Evolutionary conservation across 768 basidiomycete genomes (phyloP).

Genomic region (Calocybe indica): DNA sequence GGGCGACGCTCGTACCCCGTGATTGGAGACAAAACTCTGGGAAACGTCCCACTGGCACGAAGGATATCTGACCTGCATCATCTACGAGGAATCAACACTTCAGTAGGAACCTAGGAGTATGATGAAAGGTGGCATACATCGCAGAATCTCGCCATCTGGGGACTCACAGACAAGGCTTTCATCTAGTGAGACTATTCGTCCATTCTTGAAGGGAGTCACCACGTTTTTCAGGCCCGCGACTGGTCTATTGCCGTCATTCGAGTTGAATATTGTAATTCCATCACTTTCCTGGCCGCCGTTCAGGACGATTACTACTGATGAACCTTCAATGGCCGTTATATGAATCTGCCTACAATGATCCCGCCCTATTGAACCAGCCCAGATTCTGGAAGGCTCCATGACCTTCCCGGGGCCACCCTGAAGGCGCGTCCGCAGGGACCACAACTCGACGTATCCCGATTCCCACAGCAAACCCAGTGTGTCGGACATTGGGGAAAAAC

Average conservation of each 20-base stretch:
- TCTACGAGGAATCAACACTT: slow-evolving; percentile 4
- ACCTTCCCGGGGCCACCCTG: slow-evolving; percentile 50
- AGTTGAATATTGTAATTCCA: slow-evolving; percentile 21
- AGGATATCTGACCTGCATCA: slow-evolving; percentile 12
- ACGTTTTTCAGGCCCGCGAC: too few relatives aligned
- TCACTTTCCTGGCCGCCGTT: slow-evolving; percentile 31
- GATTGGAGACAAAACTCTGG: slow-evolving; percentile 56
- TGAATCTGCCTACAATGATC: slow-evolving; percentile 28
- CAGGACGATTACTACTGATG: slow-evolving; percentile 29
- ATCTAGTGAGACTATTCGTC: too few relatives aligned
- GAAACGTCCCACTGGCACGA: slow-evolving; percentile 31
- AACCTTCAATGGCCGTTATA: slow-evolving; percentile 5
- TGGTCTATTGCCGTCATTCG: slow-evolving; percentile 1
- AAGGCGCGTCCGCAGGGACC: slow-evolving; percentile 61
- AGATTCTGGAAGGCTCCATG: slow-evolving; percentile 46
- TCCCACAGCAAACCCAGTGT: slow-evolving; percentile 65
- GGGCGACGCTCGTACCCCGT: slow-evolving; percentile 16
- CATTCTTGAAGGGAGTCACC: too few relatives aligned
- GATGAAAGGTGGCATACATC: slow-evolving; percentile 27
- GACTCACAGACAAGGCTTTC: not conserved
- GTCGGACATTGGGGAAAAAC: slow-evolving; percentile 55
- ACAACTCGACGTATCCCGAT: slow-evolving; percentile 61
- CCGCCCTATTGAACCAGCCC: slow-evolving; percentile 23
- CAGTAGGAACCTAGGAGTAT: not conserved
- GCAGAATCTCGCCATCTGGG: slow-evolving; percentile 39